Evolutionary conservation across 306 rosid genomes (phyloP).

Genomic region (Trichosanthes cucumerina): DNA sequence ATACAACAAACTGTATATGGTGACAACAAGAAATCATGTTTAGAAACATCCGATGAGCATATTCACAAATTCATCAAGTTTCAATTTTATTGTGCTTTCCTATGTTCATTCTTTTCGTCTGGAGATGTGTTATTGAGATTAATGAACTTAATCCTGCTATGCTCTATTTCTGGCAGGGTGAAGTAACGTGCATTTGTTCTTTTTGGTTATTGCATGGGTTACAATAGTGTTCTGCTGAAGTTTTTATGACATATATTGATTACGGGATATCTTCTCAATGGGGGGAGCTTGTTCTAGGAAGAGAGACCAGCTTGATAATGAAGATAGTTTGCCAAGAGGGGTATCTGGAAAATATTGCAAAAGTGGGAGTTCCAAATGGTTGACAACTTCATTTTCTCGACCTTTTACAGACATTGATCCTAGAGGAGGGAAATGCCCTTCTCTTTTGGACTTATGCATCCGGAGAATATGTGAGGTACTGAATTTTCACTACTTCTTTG

Average conservation of each 20-base stretch:
- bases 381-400: constrained; percentile 56
- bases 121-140: constrained; percentile 3
- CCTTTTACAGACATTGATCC: constrained; percentile 36
- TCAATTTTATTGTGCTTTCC: not conserved
- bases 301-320: constrained; percentile 43
- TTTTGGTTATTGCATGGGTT: constrained; percentile 34
- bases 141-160: constrained; percentile 22
- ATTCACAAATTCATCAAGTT: not conserved
- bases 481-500: not conserved
- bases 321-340: constrained; percentile 34
- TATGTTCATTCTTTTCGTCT: not conserved
- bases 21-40: not conserved
- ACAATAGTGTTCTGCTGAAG: constrained; percentile 25
- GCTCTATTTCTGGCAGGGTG: constrained; percentile 23
- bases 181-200: constrained; percentile 21
- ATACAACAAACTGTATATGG: not conserved
- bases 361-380: constrained; percentile 88
- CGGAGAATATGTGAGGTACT: constrained; percentile 53
- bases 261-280: constrained; percentile 38
- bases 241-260: constrained; percentile 29
- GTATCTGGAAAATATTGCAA: constrained; percentile 47
- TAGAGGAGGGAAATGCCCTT: constrained; percentile 45
- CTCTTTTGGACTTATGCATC: constrained; percentile 66
- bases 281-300: constrained; percentile 98
- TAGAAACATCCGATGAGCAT: not conserved